Evolutionary conservation across 2,329 filamentous ascomycete species (phyloP), one percentile per base, ranked within the genome.

Genomic region (Pseudopithomyces chartarum): DNA sequence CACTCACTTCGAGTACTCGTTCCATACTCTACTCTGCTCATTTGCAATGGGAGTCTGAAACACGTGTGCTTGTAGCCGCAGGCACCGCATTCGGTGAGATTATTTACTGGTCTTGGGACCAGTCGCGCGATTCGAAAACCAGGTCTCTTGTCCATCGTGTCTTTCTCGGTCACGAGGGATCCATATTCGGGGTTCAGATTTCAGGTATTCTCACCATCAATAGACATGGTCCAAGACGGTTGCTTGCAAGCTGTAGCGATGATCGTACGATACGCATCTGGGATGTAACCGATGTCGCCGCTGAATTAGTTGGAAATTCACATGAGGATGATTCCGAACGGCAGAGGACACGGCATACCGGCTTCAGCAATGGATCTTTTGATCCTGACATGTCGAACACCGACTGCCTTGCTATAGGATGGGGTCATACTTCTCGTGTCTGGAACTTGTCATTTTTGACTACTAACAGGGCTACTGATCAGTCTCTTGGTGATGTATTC

Each of bases 81-180:
- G 95, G 95, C 1, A 98, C 95, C 0, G 92, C 94, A 1, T 98
- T 98, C 76, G 95, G 95, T 2, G 93, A 98, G 74, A 90, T 99
- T 33, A 82, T 97, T 36, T 85, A 96, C 15, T 98, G 95, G 95
- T 90, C 88, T 62, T 92, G 86, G 64, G 77, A 79, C n/a, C 60
- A 63, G 2, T 26, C 55, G 29, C 45, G 56, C 33, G 49, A 46
- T 11, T 57, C 50, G 6, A 17, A 40, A 42, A 40, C 65, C 3
- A 34, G 33, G 15, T 73, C 77, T 13, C 76, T 73, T 5, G 79
- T 83, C 13, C 84, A 86, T 63, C 81, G 83, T 61, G 80, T 82
- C 42, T 87, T 88, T 66, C 80, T 81, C 8, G 86, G 85, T 0
- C 95, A 99, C 68, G 92, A 97, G 68, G 95, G 95, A 0, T 97